Conservation (phyloP, 2,329 filamentous ascomycete genomes). For the Colletotrichum sp. region DNA sequence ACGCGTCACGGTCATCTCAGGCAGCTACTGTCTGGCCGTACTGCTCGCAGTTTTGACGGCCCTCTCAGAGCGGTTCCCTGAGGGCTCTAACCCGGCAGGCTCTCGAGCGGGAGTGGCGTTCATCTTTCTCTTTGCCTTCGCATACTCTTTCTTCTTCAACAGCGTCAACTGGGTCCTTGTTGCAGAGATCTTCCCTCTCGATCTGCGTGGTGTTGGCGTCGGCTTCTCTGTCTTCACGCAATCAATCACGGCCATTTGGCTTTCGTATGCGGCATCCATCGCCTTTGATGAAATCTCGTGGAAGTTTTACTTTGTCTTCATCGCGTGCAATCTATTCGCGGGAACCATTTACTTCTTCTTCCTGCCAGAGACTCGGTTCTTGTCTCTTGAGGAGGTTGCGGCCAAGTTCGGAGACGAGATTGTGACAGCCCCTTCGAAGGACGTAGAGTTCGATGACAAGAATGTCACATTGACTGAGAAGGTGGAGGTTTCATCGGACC, state of each 20-base stretch:
- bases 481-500: background rate
- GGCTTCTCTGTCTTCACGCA: conserved; percentile 31
- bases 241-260: conserved; percentile 34
- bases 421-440: background rate
- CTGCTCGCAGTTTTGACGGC: conserved; percentile 19
- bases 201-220: conserved; percentile 29
- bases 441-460: background rate
- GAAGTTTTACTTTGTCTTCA: conserved; percentile 38
- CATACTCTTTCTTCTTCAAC: conserved; percentile 37
- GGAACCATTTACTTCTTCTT: conserved; percentile 35
- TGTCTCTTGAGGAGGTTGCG: conserved; percentile 36
- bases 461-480: background rate
- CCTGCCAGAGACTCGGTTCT: conserved; percentile 36
- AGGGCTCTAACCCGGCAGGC: conserved; percentile 23
- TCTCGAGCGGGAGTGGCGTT: conserved; percentile 30
- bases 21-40: background rate
- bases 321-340: conserved; percentile 32
- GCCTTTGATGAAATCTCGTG: conserved; percentile 33
- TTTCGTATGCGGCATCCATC: conserved; percentile 29
- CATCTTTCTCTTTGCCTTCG: conserved; percentile 34
- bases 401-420: conserved; percentile 35
- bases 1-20: background rate
- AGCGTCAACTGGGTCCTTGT: conserved; percentile 33
- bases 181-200: conserved; percentile 31
- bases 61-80: conserved; percentile 23